phyloP scores from a whole-genome alignment of 176 grass and related monocot species.

The Bothriochloa decipiens region DNA sequence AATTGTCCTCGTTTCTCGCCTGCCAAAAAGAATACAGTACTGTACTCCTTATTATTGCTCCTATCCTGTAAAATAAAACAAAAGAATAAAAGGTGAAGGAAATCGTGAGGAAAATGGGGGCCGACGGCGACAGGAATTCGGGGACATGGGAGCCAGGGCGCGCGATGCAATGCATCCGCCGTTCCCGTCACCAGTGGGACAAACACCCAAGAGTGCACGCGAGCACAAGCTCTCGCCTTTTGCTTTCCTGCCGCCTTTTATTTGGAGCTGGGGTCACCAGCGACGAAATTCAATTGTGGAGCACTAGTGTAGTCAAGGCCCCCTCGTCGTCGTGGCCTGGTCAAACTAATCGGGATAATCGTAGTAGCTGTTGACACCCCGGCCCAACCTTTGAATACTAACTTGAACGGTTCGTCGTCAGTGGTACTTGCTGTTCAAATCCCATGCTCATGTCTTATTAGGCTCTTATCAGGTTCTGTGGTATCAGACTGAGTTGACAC shows the following conservation, averaged over 20 bases:
- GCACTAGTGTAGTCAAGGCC: neutral
- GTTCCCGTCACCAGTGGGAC: neutral
- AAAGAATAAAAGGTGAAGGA: neutral
- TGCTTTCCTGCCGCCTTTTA: neutral
- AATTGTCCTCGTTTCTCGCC: conserved; percentile 26
- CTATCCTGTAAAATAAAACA: too few species aligned
- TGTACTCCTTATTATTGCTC: neutral
- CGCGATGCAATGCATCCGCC: neutral
- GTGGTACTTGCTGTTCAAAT: neutral
- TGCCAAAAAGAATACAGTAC: neutral
- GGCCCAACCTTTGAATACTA: neutral
- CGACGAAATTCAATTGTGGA: neutral
- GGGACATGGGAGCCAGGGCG: neutral
- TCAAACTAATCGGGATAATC: conserved; percentile 33
- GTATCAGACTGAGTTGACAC: neutral
- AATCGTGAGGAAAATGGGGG: neutral
- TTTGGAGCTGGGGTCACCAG: neutral
- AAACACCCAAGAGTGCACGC: conserved; percentile 45
- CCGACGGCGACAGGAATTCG: neutral
- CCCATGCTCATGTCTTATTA: neutral
- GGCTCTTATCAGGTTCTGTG: neutral
- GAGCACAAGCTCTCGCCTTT: conserved; percentile 43
- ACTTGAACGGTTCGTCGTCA: neutral
- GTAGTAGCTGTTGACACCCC: conserved; percentile 38
- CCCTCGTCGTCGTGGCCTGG: neutral